Base-by-base conservation (phyloP, 371 early-diverging fungal genomes). In the Chytridium lagenaria region DNA sequence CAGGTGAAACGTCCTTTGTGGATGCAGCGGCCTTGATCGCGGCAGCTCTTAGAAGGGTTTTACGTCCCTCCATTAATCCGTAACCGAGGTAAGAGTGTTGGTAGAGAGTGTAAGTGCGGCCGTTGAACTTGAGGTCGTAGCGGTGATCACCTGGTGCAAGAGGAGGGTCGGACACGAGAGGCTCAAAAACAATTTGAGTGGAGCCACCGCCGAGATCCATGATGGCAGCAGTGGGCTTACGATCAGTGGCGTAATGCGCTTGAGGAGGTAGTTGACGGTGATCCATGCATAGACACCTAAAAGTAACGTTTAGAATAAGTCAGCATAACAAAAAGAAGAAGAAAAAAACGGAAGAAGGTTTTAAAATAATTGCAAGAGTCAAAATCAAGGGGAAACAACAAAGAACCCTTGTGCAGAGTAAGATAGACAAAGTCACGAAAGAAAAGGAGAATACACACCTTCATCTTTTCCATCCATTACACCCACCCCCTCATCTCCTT, bases 381-480 rank as follows among this genome's bases (percentile, higher is more conserved):
- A n/a, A n/a, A n/a, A n/a, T n/a, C n/a, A n/a, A n/a, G n/a, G n/a
- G n/a, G n/a, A n/a, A n/a, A n/a, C n/a, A n/a, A n/a, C n/a, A n/a
- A n/a, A n/a, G n/a, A n/a, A n/a, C n/a, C n/a, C n/a, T n/a, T n/a
- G n/a, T n/a, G 44, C 44, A 44, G 7, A 44, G 19, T 16, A 59
- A 57, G 22, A 36, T n/a, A 31, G 1, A 31, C 26, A 34, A 31
- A n/a, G 34, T 2, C 40, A 49, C 15, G 19, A 7, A 44, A 7
- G 44, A 7, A 19, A 44, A 7, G 19, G 12, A 44, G 5, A 36
- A 30, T 15, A 51, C 30, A 7, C 50, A 76, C 75, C 98, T 88
- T 98, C 99, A 79, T 97, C 95, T 59, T 83, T 87, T 15, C 99
- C 99, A 39, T 94, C 94, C 97, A 98, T 98, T 67, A 98, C 91